Base-by-base conservation (phyloP, 1,139 yeast genomes). In the Pichia sp. region DNA sequence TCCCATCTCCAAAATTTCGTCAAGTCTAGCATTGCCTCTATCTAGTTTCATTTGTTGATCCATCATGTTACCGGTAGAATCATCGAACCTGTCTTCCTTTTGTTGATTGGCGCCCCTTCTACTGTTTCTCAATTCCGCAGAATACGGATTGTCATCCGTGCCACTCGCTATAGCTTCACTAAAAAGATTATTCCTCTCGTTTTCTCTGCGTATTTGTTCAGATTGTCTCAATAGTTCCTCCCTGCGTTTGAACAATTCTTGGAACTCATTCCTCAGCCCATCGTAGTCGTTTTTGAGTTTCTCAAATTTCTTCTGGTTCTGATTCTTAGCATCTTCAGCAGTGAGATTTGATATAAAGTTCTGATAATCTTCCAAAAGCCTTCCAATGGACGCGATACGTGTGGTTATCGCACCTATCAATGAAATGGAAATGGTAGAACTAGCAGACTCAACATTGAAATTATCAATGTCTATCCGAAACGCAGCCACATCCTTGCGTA, bases 1-100 rank as follows among this genome's bases (percentile, higher is more conserved):
- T 1, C 96, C 97, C 77, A 86, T 81, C 52, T 85, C 96, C 36
- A 91, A 60, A 33, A 91, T 86, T 47, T 84, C 87, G 55, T 91
- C 98, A 45, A 91, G 63, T 54, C 85, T 95, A 40, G 77, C 78
- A 23, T 83, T 77, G 0, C 95, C 87, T 39, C 85, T 65, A 20
- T 72, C 69, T 39, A 91, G 64, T 8, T 81, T 70, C 37, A 72
- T 72, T 27, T 69, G 69, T 53, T 87, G 96, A 40, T 83, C 82
- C 44, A 67, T 73, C 55, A 75, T 66, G 27, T 69, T 60, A 52
- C 74, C 47, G 12, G 47, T 68, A 8, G 47, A 35, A 14, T 41
- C 37, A 10, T 22, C 31, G 9, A 22, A 35, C 14, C 33, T 32
- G 6, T 24, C 27, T 23, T 69, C 59, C 53, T 72, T 45, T 12